phyloP scores from a whole-genome alignment of 768 basidiomycete species.

The Lactarius psammicola region DNA sequence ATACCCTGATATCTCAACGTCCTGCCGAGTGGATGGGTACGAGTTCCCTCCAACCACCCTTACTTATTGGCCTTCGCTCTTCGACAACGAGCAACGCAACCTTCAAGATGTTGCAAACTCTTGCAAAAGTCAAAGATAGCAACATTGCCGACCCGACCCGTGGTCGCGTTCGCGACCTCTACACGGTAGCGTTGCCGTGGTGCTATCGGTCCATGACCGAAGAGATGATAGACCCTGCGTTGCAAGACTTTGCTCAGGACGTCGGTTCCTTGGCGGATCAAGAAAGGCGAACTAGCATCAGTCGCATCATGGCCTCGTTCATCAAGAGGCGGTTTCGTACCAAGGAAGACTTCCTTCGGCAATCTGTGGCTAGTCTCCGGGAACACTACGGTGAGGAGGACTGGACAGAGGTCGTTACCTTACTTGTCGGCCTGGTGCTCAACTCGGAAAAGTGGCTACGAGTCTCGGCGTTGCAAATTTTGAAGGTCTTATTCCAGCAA shows the following conservation, averaged over 20 bases:
- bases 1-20: conserved; percentile 63
- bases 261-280: conserved; percentile 68
- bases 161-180: conserved; percentile 76
- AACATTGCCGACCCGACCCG: conserved; percentile 69
- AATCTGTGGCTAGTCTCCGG: conserved; percentile 79
- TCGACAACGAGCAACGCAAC: conserved; percentile 64
- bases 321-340: conserved; percentile 85
- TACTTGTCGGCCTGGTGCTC: conserved; percentile 82
- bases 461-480: conserved; percentile 78
- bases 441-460: conserved; percentile 82
- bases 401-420: conserved; percentile 79
- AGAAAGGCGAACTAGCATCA: conserved; percentile 75
- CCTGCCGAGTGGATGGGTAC: conserved; percentile 71
- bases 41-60: conserved; percentile 62
- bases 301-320: conserved; percentile 87
- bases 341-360: conserved; percentile 89
- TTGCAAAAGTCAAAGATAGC: conserved; percentile 59
- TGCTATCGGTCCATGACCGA: conserved; percentile 76
- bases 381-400: conserved; percentile 77
- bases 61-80: conserved; percentile 79
- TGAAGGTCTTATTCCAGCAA: conserved; percentile 87
- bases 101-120: conserved; percentile 61
- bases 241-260: conserved; percentile 71
- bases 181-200: conserved; percentile 83
- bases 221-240: conserved; percentile 54